These are phyloP conservation scores for Dendryphion nanum DNA, from an alignment of 2,329 filamentous ascomycete species.

Conservation along the genomic window DNA sequence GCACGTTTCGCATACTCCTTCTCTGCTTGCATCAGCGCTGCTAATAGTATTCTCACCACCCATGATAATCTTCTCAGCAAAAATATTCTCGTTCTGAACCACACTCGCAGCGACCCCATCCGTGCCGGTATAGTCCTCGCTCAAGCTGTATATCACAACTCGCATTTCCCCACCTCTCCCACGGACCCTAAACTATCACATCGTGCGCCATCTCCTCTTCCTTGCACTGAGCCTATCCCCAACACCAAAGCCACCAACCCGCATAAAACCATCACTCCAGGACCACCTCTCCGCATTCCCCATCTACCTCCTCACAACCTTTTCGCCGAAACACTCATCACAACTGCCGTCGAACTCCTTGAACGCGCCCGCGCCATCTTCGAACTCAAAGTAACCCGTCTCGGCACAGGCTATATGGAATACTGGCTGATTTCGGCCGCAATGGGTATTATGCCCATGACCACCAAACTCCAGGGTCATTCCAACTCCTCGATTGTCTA, in stretches of 20 bases:
- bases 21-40: conserved; percentile 26
- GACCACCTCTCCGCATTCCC: conserved; percentile 13
- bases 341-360: conserved; percentile 26
- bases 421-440: conserved; percentile 34
- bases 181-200: conserved; percentile 1
- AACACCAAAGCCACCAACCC: conserved; percentile 5
- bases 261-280: not conserved
- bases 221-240: not conserved
- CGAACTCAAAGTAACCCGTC: conserved; percentile 33
- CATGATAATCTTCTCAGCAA: conserved; percentile 21
- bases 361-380: conserved; percentile 27
- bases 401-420: conserved; percentile 38
- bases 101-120: conserved; percentile 31
- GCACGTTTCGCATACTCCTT: conserved; percentile 32
- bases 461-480: not conserved
- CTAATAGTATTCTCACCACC: conserved; percentile 22
- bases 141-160: conserved; percentile 27
- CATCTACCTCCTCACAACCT: conserved; percentile 24
- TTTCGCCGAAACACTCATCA: conserved; percentile 23
- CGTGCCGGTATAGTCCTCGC: conserved; percentile 25
- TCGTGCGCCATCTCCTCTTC: not conserved
- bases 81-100: conserved; percentile 20
- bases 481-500: too few species aligned
- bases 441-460: conserved; percentile 26
- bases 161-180: conserved; percentile 8